Percentiles rank a stretch among this genome's conserved stretches.
These are phyloP conservation scores for Taiozyma sp. DNA, from an alignment of 1,139 yeast species.

Conservation along the genomic window DNA sequence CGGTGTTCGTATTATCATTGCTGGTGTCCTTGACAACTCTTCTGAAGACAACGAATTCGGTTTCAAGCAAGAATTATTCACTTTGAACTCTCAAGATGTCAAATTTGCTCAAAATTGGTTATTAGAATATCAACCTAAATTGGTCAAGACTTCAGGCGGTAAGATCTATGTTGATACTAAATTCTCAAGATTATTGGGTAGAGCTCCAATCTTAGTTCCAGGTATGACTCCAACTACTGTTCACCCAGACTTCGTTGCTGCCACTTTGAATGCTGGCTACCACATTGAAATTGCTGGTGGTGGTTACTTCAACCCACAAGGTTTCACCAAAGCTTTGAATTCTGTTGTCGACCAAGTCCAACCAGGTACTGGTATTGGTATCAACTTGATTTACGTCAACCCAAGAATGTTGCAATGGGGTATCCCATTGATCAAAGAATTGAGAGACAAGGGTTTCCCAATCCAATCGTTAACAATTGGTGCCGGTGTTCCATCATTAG, in stretches of 20 bases:
- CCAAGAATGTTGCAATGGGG: conserved; percentile 99
- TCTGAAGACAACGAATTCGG: conserved; percentile 67
- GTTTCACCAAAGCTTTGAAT: conserved; percentile 73
- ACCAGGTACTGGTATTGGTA: conserved; percentile 88
- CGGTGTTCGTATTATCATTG: conserved; percentile 90
- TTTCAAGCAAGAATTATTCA: conserved; percentile 92
- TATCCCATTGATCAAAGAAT: conserved; percentile 85
- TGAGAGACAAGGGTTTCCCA: conserved; percentile 91
- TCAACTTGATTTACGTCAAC: conserved; percentile 91
- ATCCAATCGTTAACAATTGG: conserved; percentile 95
- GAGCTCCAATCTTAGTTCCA: conserved; percentile 96
- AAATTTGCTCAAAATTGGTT: conserved; percentile 92
- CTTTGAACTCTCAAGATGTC: conserved; percentile 51
- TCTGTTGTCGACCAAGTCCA: conserved; percentile 57
- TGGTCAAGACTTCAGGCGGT: conserved; percentile 69
- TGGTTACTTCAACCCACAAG: conserved; percentile 78
- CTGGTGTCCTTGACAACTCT: conserved; percentile 79
- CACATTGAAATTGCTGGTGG: conserved; percentile 99
- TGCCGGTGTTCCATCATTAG: conserved; percentile 99
- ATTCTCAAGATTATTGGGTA: conserved; percentile 86
- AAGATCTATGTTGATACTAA: conserved; percentile 86
- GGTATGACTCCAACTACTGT: conserved; percentile 99
- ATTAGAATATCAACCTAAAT: conserved; percentile 79
- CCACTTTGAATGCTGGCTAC: conserved; percentile 93
- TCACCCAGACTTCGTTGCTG: conserved; percentile 88